Evolutionary conservation across 495 filamentous ascomycete genomes (phyloP).

Genomic region (Neurospora sp.): DNA sequence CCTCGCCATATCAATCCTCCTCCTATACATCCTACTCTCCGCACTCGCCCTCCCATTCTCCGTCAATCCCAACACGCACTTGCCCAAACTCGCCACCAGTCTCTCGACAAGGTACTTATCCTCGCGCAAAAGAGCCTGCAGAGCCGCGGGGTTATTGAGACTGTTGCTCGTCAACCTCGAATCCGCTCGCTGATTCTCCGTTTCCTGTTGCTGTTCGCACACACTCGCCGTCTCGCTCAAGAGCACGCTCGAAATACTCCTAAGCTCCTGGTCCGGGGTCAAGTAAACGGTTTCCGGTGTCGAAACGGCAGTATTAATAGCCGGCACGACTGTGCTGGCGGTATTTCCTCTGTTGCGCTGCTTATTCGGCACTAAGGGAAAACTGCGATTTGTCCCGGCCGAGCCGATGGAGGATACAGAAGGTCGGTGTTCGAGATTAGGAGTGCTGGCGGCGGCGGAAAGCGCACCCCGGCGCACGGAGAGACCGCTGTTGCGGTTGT

Average conservation of each 20-base stretch:
- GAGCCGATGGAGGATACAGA: slow-evolving; percentile 42
- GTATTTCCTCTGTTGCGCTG: slow-evolving; percentile 25
- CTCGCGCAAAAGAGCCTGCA: slow-evolving; percentile 50
- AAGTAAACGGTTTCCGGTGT: slow-evolving; percentile 24
- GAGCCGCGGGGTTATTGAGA: slow-evolving; percentile 17
- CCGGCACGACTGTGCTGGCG: neutral
- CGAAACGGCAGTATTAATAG: slow-evolving; percentile 27
- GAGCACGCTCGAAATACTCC: slow-evolving; percentile 27
- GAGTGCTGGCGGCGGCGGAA: slow-evolving; percentile 17
- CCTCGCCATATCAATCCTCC: slow-evolving; percentile 64
- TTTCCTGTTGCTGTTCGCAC: too few relatives aligned
- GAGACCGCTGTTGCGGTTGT: slow-evolving; percentile 10
- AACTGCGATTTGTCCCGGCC: slow-evolving; percentile 40
- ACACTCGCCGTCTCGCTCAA: slow-evolving; percentile 29
- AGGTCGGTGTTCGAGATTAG: slow-evolving; percentile 30
- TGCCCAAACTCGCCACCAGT: slow-evolving; percentile 62
- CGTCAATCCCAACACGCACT: slow-evolving; percentile 59
- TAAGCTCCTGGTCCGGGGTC: slow-evolving; percentile 28
- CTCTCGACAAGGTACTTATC: slow-evolving; percentile 69
- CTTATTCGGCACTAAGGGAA: slow-evolving; percentile 35
- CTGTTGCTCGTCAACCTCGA: neutral
- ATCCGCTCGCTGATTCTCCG: slow-evolving; percentile 1
- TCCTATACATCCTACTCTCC: slow-evolving; percentile 51
- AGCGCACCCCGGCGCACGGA: slow-evolving; percentile 27
- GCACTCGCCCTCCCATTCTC: slow-evolving; percentile 48